These are phyloP conservation scores for Poronia punctata DNA, from an alignment of 495 filamentous ascomycete genomes.

Conservation along the genomic window DNA sequence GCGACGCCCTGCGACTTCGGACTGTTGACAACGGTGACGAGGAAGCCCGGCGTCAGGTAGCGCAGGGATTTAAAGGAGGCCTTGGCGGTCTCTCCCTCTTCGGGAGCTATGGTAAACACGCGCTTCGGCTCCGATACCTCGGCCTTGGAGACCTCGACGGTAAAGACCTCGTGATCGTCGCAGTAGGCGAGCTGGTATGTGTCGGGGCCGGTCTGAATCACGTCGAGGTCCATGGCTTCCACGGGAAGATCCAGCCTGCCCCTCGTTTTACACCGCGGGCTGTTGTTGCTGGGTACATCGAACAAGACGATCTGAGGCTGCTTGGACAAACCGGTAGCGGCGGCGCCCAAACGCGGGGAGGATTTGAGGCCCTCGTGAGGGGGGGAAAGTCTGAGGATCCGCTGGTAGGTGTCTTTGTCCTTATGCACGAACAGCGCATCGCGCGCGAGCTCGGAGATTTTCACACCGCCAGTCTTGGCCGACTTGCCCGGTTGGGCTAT, in stretches of 20 bases:
- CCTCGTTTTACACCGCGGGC: slow-evolving; percentile 52
- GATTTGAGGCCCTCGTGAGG: slow-evolving; percentile 37
- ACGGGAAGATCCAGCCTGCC: slow-evolving; percentile 58
- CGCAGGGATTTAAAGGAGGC: slow-evolving; percentile 60
- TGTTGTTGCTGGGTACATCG: slow-evolving; percentile 50
- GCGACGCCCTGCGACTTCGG: slow-evolving; percentile 40
- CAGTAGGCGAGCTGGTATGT: slow-evolving; percentile 73
- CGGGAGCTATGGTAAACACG: slow-evolving; percentile 54
- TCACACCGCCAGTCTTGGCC: slow-evolving; percentile 31
- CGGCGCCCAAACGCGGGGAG: slow-evolving; percentile 56
- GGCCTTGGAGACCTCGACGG: slow-evolving; percentile 43
- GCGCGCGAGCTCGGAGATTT: slow-evolving; percentile 50
- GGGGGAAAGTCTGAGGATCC: slow-evolving; percentile 64
- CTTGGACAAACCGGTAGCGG: slow-evolving; percentile 66
- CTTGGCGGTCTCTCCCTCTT: slow-evolving; percentile 44
- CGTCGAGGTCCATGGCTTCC: slow-evolving; percentile 79
- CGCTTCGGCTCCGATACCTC: slow-evolving; percentile 48
- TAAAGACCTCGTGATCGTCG: slow-evolving; percentile 65
- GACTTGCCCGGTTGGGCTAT: slow-evolving; percentile 45
- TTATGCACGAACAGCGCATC: slow-evolving; percentile 57
- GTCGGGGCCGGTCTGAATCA: slow-evolving; percentile 51
- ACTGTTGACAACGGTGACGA: slow-evolving; percentile 54
- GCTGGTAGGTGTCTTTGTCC: slow-evolving; percentile 67
- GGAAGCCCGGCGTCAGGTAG: slow-evolving; percentile 70
- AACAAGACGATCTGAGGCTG: slow-evolving; percentile 74